Evolutionary conservation across 1,284 basidiomycete species (phyloP), one percentile per base, ranked within the genome.

Genomic region (Clitocybe nebularis): DNA sequence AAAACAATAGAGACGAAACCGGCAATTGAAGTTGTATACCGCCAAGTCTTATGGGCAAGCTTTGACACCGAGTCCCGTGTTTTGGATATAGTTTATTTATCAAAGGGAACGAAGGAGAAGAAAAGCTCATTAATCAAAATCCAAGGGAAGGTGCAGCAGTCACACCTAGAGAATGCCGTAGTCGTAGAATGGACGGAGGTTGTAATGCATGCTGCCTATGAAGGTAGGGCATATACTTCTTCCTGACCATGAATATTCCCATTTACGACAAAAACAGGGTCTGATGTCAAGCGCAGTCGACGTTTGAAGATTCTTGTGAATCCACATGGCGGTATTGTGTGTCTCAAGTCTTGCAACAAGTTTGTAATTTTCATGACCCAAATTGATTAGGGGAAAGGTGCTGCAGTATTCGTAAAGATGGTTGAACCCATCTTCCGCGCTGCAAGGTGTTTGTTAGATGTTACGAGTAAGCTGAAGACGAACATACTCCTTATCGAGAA

Each of bases 401-500:
- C 63, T 7, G 51, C 69, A 0, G 68, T 85, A 0, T 93, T 84
- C 48, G 62, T 69, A n/a, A 75, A 75, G 43, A 73, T 71, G 9
- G 81, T 94, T 1, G 72, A 85, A 49, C 95, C 94, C 1, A 80
- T 97, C 36, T 71, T 97, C 34, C 73, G 76, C 30, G 83, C 87
- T 5, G 90, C 93, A 0, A 78, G 79, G 1, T 92, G 87, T 60
- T 59, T 60, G 1, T 61, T 89, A 25, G 81, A 91, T 49, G 62
- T 54, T 62, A 83, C 81, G 49, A 47, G 86, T 76, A 39, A 32
- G 29, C 9, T 4, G 13, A 3, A 32, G 44, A 32, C 26, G n/a
- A 5, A 2, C 25, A 22, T 24, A 20, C 8, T 17, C 32, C n/a
- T 22, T n/a, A 7, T 20, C 25, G 23, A 19, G 10, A 1, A 23